phyloP scores from a whole-genome alignment of 2,329 filamentous ascomycete genomes.

The Pseudogymnoascus destructans region DNA sequence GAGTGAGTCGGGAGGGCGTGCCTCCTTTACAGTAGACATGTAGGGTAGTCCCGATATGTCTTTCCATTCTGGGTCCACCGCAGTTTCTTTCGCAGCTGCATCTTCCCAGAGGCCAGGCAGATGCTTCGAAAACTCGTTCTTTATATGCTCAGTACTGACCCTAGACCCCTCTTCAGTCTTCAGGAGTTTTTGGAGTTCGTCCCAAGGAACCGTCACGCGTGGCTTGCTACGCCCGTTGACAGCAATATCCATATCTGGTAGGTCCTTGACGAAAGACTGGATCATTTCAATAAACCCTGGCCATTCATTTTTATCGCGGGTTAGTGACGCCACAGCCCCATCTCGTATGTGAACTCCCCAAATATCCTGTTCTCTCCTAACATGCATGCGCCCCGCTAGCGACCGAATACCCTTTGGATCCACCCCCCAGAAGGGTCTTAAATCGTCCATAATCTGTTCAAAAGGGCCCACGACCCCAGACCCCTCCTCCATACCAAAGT shows the following conservation, averaged over 20 bases:
- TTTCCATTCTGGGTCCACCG: conserved; percentile 20
- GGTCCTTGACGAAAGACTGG: conserved; percentile 33
- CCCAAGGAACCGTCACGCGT: conserved; percentile 45
- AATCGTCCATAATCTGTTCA: conserved; percentile 50
- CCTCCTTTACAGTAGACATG: conserved; percentile 44
- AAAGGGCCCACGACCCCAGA: neutral
- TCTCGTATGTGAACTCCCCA: conserved; percentile 24
- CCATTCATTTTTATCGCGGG: conserved; percentile 27
- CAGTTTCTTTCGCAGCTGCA: conserved; percentile 12
- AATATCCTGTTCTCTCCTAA: conserved; percentile 17
- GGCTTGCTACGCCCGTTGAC: conserved; percentile 54
- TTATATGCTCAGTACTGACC: neutral
- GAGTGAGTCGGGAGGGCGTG: conserved; percentile 43
- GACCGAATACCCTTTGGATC: conserved; percentile 26
- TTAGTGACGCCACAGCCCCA: conserved; percentile 25
- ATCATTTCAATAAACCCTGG: conserved; percentile 27
- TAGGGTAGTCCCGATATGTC: conserved; percentile 34
- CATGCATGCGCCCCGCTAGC: conserved; percentile 32
- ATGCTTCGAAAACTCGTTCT: conserved; percentile 29
- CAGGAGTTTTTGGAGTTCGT: conserved; percentile 40
- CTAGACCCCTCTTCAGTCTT: conserved; percentile 30
- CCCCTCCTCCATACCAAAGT: conserved; percentile 29
- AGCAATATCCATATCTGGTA: conserved; percentile 54
- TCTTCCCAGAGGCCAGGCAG: conserved; percentile 25
- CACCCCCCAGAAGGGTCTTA: conserved; percentile 45